phyloP scores from a whole-genome alignment of 140 eudicot species.

The Stevia rebaudiana region DNA sequence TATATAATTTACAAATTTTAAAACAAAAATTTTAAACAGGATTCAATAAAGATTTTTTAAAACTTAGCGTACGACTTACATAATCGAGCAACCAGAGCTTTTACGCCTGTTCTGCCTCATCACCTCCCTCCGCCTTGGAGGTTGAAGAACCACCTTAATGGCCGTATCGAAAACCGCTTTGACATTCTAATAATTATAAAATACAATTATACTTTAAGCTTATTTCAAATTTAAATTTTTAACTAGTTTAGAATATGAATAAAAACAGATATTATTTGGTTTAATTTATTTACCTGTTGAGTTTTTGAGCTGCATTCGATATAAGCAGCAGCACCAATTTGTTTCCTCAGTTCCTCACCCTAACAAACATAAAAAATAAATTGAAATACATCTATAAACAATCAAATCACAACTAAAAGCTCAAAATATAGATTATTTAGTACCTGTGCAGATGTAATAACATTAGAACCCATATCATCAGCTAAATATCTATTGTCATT shows the following conservation, averaged over 20 bases:
- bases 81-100: constrained; percentile 60
- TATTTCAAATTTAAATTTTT: not conserved
- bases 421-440: not conserved
- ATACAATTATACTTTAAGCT: not conserved
- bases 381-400: not conserved
- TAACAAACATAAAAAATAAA: not conserved
- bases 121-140: constrained; percentile 73
- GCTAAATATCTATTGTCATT: constrained; percentile 69
- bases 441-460: constrained; percentile 81
- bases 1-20: not conserved
- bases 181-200: constrained; percentile 47
- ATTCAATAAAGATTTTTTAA: not conserved
- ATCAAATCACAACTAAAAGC: not conserved
- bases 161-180: constrained; percentile 91
- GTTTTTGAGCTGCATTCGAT: constrained; percentile 55
- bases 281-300: constrained; percentile 33
- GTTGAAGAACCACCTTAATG: constrained; percentile 85
- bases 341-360: constrained; percentile 52
- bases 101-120: constrained; percentile 51
- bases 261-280: not conserved
- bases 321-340: constrained; percentile 49
- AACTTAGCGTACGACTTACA: constrained; percentile 44
- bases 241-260: not conserved
- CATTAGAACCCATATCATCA: constrained; percentile 65
- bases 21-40: not conserved